Conservation (phyloP, 768 basidiomycete species). For the Galerina marginata region DNA sequence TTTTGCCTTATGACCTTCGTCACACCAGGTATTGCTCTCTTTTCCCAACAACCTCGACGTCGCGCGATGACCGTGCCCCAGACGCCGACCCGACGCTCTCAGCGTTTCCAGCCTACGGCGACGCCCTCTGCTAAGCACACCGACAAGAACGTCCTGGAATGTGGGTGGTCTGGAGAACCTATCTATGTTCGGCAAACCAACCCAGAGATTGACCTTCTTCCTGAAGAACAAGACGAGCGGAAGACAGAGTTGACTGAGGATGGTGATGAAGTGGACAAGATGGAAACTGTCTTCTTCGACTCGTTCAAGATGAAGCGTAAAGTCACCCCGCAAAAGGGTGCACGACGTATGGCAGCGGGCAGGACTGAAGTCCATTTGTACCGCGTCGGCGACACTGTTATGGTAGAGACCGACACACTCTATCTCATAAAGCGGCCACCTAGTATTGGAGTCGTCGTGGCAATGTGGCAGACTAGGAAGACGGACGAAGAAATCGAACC, state of each 20-base stretch:
- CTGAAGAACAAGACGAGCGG: conserved; percentile 28
- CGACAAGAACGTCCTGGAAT: conserved; percentile 26
- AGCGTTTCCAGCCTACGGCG: conserved; percentile 30
- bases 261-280: conserved; percentile 21
- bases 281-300: conserved; percentile 42
- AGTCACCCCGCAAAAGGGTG: conserved; percentile 28
- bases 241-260: background rate
- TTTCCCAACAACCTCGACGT: background rate
- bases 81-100: conserved; percentile 31
- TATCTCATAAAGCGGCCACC: conserved; percentile 47
- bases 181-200: conserved; percentile 18
- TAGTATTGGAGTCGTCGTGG: conserved; percentile 71
- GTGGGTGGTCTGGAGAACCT: conserved; percentile 24
- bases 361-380: conserved; percentile 41
- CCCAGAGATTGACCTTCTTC: background rate
- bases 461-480: conserved; percentile 65
- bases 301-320: conserved; percentile 38
- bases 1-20: background rate
- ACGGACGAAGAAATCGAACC: conserved; percentile 34
- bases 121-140: conserved; percentile 25
- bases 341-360: conserved; percentile 20
- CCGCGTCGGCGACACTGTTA: conserved; percentile 69
- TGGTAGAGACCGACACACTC: conserved; percentile 55
- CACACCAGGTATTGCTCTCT: background rate
- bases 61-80: conserved; percentile 17